These are phyloP conservation scores for Skeletonema menzelii DNA, from an alignment of 108 stramenopile species.

Conservation along the genomic window DNA sequence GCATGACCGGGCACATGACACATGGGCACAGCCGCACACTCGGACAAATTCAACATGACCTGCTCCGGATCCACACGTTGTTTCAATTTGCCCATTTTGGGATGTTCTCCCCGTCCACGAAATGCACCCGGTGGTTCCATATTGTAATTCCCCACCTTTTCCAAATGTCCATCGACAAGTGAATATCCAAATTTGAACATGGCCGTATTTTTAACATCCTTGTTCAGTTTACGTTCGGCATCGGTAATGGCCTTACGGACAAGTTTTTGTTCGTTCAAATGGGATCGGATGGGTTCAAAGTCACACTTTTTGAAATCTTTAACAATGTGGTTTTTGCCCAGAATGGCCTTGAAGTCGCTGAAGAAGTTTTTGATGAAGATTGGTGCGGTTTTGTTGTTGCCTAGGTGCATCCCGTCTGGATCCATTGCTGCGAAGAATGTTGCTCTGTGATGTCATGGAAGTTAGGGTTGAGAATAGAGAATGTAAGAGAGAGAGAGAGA, in stretches of 20 bases:
- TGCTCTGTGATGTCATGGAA: constrained; percentile 51
- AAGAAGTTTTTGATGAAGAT: constrained; percentile 98
- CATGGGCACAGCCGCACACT: constrained; percentile 85
- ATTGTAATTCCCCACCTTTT: constrained; percentile 92
- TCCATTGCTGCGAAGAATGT: constrained; percentile 98
- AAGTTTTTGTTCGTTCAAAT: constrained; percentile 88
- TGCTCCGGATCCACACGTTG: constrained; percentile 89
- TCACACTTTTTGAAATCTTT: constrained; percentile 93
- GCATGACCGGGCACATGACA: constrained; percentile 96
- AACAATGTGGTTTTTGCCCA: constrained; percentile 84
- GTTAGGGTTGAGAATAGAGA: background rate
- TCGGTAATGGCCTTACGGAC: constrained; percentile 94
- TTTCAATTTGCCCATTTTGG: constrained; percentile 98
- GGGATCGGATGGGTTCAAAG: constrained; percentile 88
- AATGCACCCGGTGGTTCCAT: constrained; percentile 99
- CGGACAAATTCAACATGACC: constrained; percentile 84
- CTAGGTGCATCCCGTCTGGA: constrained; percentile 94
- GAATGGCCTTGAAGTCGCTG: constrained; percentile 77
- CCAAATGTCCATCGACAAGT: constrained; percentile 96
- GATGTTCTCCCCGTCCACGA: constrained; percentile 98
- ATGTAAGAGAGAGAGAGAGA: background rate
- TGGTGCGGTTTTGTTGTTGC: constrained; percentile 86
- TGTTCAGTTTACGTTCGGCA: constrained; percentile 89
- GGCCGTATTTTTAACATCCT: constrained; percentile 82
- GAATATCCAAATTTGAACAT: constrained; percentile 89